Percentiles rank a stretch among this genome's conserved stretches.
phyloP scores from a whole-genome alignment of 1,284 basidiomycete genomes.

The Ustilago sp. region DNA sequence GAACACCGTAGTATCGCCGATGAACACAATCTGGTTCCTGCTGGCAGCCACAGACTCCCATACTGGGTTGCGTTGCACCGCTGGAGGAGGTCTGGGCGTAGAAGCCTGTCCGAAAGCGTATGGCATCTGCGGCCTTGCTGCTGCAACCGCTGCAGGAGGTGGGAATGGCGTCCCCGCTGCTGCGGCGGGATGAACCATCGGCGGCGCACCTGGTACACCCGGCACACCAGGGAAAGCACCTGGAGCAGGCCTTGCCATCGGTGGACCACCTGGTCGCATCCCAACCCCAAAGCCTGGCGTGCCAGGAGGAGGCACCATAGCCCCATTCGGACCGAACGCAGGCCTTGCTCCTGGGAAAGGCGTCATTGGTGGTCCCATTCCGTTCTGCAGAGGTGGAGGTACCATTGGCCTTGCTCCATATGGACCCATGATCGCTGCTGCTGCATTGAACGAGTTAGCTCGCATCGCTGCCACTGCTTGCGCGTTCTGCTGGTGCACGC shows the following conservation, averaged over 20 bases:
- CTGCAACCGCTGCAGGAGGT: slow-evolving; percentile 1
- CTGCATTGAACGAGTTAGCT: slow-evolving; percentile 44
- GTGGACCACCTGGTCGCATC: slow-evolving; percentile 27
- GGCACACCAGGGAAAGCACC: slow-evolving; percentile 21
- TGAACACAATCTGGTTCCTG: slow-evolving; percentile 66
- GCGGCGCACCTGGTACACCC: slow-evolving; percentile 24
- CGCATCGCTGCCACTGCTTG: slow-evolving; percentile 50
- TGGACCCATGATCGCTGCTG: slow-evolving; percentile 42
- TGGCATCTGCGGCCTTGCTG: slow-evolving; percentile 42
- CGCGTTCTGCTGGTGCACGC: slow-evolving; percentile 44
- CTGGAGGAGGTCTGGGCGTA: slow-evolving; percentile 40
- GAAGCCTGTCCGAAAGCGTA: slow-evolving; percentile 50
- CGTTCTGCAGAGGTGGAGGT: slow-evolving; percentile 31
- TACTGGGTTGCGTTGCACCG: slow-evolving; percentile 61
- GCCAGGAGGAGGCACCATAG: slow-evolving; percentile 26
- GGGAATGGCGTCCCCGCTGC: slow-evolving; percentile 24
- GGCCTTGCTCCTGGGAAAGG: slow-evolving; percentile 42
- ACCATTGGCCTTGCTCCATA: slow-evolving; percentile 28
- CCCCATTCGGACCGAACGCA: slow-evolving; percentile 40
- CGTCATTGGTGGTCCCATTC: slow-evolving; percentile 32
- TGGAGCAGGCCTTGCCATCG: slow-evolving; percentile 33
- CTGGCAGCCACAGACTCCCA: slow-evolving; percentile 65
- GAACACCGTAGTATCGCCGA: slow-evolving; percentile 64
- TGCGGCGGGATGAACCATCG: slow-evolving; percentile 33
- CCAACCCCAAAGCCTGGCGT: slow-evolving; percentile 28